Base-by-base conservation (phyloP, 768 basidiomycete genomes). In the Nidula microcarpa region DNA sequence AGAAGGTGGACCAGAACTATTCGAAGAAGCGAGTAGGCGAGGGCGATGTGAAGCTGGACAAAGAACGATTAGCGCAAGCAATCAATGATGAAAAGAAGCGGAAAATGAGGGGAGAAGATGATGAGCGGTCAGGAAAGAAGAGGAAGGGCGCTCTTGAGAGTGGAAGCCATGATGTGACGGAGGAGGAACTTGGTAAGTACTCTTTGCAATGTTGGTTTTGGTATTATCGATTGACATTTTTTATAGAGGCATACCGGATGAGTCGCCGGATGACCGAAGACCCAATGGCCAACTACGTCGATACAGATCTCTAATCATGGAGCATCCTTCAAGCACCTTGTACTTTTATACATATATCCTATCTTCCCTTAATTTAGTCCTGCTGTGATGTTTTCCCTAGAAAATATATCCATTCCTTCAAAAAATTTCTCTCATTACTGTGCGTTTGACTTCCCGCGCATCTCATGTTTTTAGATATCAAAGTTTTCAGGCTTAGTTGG, bases 271-370 rank as follows among this genome's bases (percentile, higher is more conserved):
- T 85, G 70, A 74, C 77, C 47, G 91, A 94, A 53, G 94, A 97
- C 68, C 94, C 94, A 3, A 97, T 97, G 94, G 89, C 90, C 39
- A 91, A 90, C 66, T 94, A 94, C 65, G 78, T 91, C 49, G 94
- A 94, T 66, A 58, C 23, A 23, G 23, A 4, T 23, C 23, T 23
- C 23, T 23, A 23, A 23, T 4, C 23, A 4, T 23, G 23, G 23
- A 23, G 23, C 23, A 23, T 23, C 23, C 23, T 23, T 23, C 23
- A 23, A 23, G 23, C 23, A 23, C 23, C 23, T 23, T 23, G 23
- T 23, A 23, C 23, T 23, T 23, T 23, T 23, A 23, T 23, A 23
- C 23, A 4, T 23, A 23, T 23, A 23, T 23, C 23, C 23, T 23
- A 23, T 23, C 23, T 23, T 23, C 23, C 23, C 23, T 23, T 23